Percentiles rank a stretch among this genome's conserved stretches.
Conservation (phyloP, 2,329 filamentous ascomycete genomes). For the Colletotrichum chlorophyti region DNA sequence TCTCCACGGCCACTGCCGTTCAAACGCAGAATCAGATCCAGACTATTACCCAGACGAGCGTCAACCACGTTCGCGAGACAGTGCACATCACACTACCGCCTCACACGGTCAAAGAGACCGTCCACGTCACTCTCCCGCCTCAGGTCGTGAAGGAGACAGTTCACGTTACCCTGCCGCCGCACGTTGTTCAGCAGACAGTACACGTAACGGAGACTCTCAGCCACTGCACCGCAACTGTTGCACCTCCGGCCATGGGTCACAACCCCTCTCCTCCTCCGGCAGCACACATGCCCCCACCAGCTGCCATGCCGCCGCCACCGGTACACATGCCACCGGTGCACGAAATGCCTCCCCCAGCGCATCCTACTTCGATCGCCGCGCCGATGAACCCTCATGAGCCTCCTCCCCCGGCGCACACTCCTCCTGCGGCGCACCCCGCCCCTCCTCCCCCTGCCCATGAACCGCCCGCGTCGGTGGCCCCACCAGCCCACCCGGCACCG, state of each 20-base stretch:
- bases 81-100: conserved; percentile 7
- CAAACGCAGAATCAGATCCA: conserved; percentile 10
- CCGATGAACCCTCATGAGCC: background rate
- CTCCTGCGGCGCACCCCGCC: conserved; percentile 1
- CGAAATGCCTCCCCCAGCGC: background rate
- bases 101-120: conserved; percentile 1
- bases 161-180: background rate
- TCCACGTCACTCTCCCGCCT: conserved; percentile 1
- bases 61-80: conserved; percentile 1
- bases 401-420: background rate
- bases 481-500: background rate
- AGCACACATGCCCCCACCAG: background rate
- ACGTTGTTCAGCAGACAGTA: background rate
- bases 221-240: conserved; percentile 3
- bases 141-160: conserved; percentile 13
- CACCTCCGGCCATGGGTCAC: background rate
- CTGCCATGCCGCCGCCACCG: background rate
- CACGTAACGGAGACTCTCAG: conserved; percentile 7
- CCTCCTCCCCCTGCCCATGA: background rate
- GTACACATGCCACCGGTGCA: background rate
- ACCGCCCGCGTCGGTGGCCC: background rate
- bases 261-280: conserved; percentile 5
- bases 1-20: background rate
- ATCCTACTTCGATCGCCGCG: background rate
- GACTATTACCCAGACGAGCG: background rate